These are phyloP conservation scores for Garcileccinum viscosum DNA, from an alignment of 1,284 basidiomycete genomes.

Conservation along the genomic window DNA sequence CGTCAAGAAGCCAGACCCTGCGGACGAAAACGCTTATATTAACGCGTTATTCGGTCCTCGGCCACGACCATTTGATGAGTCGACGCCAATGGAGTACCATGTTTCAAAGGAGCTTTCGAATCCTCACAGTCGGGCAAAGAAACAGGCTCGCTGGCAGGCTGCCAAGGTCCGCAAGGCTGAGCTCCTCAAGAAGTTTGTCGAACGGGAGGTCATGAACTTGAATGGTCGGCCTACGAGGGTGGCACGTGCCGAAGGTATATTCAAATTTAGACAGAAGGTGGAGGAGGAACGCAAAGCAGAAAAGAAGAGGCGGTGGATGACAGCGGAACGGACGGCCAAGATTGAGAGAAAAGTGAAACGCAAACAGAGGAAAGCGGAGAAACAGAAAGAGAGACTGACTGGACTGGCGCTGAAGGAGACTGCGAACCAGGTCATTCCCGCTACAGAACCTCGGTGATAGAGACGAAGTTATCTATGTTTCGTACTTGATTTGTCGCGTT, in stretches of 20 bases:
- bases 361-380: slow-evolving; percentile 65
- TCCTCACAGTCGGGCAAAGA: slow-evolving; percentile 80
- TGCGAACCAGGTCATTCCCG: slow-evolving; percentile 73
- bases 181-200: slow-evolving; percentile 59
- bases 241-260: slow-evolving; percentile 73
- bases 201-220: slow-evolving; percentile 59
- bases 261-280: slow-evolving; percentile 70
- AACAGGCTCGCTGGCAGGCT: slow-evolving; percentile 74
- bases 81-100: slow-evolving; percentile 68
- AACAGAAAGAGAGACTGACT: slow-evolving; percentile 65
- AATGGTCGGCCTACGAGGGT: slow-evolving; percentile 62
- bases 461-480: background rate
- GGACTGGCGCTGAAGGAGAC: slow-evolving; percentile 64
- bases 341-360: slow-evolving; percentile 55
- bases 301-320: slow-evolving; percentile 64
- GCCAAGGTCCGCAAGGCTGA: slow-evolving; percentile 53
- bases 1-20: slow-evolving; percentile 45
- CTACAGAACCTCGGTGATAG: slow-evolving; percentile 12
- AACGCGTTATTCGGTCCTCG: slow-evolving; percentile 57
- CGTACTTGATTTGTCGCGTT: background rate
- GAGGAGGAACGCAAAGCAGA: slow-evolving; percentile 63
- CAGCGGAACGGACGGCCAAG: slow-evolving; percentile 49
- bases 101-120: slow-evolving; percentile 74
- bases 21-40: slow-evolving; percentile 65
- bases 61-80: slow-evolving; percentile 49